Base-by-base conservation (phyloP, 768 basidiomycete species). In the Lentinula edodes region DNA sequence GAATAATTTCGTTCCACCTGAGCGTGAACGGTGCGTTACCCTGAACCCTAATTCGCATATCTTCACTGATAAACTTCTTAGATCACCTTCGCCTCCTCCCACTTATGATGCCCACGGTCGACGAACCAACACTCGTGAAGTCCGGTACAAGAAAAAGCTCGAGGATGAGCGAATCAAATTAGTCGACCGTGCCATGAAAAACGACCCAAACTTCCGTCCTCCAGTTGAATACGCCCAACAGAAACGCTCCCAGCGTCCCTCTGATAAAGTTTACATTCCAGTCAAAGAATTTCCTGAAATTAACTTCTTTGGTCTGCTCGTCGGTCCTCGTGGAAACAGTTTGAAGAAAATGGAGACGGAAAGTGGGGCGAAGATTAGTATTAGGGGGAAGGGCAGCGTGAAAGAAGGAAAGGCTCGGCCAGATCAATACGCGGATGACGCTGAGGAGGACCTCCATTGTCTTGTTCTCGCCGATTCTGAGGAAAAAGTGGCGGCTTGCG, bases 241-340 rank as follows among this genome's bases (percentile, higher is more conserved):
- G 72, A 96, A 97, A 74, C 89, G 94, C 36, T 92, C 91, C 45
- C 91, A 92, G 62, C 86, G 94, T 52, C 95, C 96, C 13, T 91
- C 91, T 38, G 97, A 99, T 63, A 98, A 98, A 76, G 97, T 99
- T 63, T 99, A 98, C 73, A 98, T 99, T 63, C 97, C 97, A 43
- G 95, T 98, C 72, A 98, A 99, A 74, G 97, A 99, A 76, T 99
- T 99, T 68, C 97, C 97, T 1, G 96, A 98, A 76, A 98, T 99
- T 81, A 99, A 99, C 73, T 99, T 98, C 78, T 98, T 99, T 69
- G 97, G 97, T 67, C 80, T 99, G 64, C 85, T 99, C 63, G 96
- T 99, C 65, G 97, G 97, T 42, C 97, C 97, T 70, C 91, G 97
- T 69, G 97, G 97, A 51, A 98, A 99, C 73, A 95, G 95, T 78